Base-by-base conservation (phyloP, 164 flowering plant species). In the Taxillus chinensis region DNA sequence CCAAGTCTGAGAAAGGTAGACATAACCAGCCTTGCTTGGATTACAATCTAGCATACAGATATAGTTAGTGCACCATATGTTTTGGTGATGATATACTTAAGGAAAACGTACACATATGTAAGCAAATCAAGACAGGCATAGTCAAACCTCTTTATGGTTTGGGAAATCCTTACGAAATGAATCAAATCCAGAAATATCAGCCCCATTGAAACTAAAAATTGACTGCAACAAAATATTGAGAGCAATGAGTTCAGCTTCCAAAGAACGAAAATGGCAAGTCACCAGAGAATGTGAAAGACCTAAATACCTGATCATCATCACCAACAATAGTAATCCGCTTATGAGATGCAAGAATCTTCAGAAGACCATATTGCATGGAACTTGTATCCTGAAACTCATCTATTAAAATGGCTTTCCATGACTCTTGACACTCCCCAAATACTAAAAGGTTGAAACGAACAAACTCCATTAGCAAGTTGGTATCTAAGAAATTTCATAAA, bases 361-460 rank as follows among this genome's bases (percentile, higher is more conserved):
- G 68, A 59, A 92, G 80, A 64, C 64, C 71, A 68, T 89, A 92
- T 59, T 92, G 98, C 93, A 85, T 86, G 64, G 88, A 64, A 79
- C 98, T 92, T 61, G 98, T 92, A 77, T 92, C 98, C 77, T 92
- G 98, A 71, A 92, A 92, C 72, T 92, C 98, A 78, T 89, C 96
- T 41, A 92, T 76, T 39, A 92, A 82, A 14, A 92, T 80, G 59
- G 96, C 91, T 73, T 80, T 86, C 96, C 95, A 92, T 56, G 71
- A 63, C 17, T 78, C 82, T 63, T 75, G 86, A 51, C 87, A 83
- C 62, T 89, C 93, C 75, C 75, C 68, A 41, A 77, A 71, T 7
- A 87, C 98, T 92, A 69, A 39, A 60, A 63, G 45, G 10, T 61
- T 57, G 45, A 63, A 64, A 5, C n/a, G 43, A 27, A 64, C 48